Conservation (phyloP, 2,329 filamentous ascomycete genomes). For the Trichoderma sp. region DNA sequence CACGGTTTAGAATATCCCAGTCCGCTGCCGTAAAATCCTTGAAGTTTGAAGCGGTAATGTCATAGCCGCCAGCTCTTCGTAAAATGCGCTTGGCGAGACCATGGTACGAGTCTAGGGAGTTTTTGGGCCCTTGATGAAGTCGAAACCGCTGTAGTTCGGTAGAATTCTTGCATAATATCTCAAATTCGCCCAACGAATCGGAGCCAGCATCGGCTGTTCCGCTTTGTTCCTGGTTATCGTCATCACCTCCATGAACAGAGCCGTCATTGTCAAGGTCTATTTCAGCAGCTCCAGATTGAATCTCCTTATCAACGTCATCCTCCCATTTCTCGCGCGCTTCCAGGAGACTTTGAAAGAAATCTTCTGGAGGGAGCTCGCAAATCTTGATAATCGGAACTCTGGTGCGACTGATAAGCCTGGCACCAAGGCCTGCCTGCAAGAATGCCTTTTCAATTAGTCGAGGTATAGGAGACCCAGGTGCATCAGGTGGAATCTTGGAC, state of each 20-base stretch:
- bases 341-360: conserved; percentile 58
- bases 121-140: conserved; percentile 43
- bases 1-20: conserved; percentile 47
- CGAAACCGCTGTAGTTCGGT: conserved; percentile 26
- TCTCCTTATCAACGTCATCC: conserved; percentile 44
- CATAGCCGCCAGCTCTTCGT: conserved; percentile 47
- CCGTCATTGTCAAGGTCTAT: conserved; percentile 34
- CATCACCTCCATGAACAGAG: conserved; percentile 19
- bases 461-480: conserved; percentile 61
- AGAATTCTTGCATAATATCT: conserved; percentile 22
- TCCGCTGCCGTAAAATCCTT: conserved; percentile 44
- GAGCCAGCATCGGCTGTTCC: conserved; percentile 9
- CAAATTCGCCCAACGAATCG: conserved; percentile 22
- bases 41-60: conserved; percentile 47
- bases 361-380: conserved; percentile 65
- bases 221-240: conserved; percentile 22
- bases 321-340: conserved; percentile 72
- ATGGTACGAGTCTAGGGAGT: conserved; percentile 47
- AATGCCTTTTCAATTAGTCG: conserved; percentile 72
- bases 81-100: conserved; percentile 48
- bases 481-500: conserved; percentile 52
- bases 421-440: conserved; percentile 68
- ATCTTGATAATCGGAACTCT: conserved; percentile 86
- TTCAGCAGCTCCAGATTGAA: conserved; percentile 32
- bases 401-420: conserved; percentile 72